Evolutionary conservation across 768 basidiomycete genomes (phyloP).

Genomic region (Collybia sp.): DNA sequence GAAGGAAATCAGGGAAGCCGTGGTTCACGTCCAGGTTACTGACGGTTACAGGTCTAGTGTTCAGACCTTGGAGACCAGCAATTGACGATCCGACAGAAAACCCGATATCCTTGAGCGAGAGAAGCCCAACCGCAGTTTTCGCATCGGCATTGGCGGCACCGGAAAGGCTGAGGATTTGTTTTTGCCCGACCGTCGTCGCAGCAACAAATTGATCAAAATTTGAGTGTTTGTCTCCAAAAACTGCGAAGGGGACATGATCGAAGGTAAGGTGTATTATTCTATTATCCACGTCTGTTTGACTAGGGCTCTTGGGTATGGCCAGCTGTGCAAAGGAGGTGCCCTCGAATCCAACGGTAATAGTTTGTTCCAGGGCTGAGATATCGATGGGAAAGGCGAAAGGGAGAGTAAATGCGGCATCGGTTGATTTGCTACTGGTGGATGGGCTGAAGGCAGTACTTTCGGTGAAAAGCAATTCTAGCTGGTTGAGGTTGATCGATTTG

Average conservation of each 20-base stretch:
- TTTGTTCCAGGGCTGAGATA: constrained; percentile 56
- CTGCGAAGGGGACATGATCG: constrained; percentile 53
- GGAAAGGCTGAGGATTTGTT: constrained; percentile 43
- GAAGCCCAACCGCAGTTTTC: constrained; percentile 59
- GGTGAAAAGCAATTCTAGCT: constrained; percentile 57
- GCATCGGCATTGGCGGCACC: constrained; percentile 56
- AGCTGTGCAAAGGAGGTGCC: constrained; percentile 57
- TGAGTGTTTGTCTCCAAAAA: constrained; percentile 39
- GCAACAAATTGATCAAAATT: constrained; percentile 62
- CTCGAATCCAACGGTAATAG: constrained; percentile 46
- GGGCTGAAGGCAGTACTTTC: constrained; percentile 54
- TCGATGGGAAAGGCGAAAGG: constrained; percentile 71
- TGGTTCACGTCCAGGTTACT: constrained; percentile 60
- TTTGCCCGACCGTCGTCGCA: constrained; percentile 46
- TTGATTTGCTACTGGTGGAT: constrained; percentile 50
- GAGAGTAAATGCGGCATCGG: constrained; percentile 59
- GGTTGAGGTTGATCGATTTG: constrained; percentile 54
- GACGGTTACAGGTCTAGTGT: constrained; percentile 51
- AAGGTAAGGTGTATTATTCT: constrained; percentile 62
- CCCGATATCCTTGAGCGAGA: constrained; percentile 50
- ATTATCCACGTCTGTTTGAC: constrained; percentile 54
- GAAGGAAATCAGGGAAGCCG: constrained; percentile 60
- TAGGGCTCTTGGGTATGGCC: constrained; percentile 50
- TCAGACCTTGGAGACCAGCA: constrained; percentile 60
- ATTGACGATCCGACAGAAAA: constrained; percentile 59